phyloP scores from a whole-genome alignment of 2,329 filamentous ascomycete species.

The Calonectria pseudoreteaudii region DNA sequence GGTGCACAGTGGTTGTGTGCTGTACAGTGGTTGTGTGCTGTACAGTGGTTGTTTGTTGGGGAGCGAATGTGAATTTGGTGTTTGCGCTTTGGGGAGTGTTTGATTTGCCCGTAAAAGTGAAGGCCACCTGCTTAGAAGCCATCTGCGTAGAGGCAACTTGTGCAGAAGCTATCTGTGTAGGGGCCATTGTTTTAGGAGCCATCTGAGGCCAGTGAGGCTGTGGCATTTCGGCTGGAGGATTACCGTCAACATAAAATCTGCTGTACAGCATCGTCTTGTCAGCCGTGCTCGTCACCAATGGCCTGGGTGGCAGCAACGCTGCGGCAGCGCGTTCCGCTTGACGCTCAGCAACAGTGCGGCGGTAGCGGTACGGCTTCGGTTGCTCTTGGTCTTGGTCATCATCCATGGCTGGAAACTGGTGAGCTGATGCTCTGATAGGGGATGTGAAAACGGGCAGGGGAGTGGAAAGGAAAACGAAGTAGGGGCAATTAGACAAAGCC shows the following conservation, averaged over 20 bases:
- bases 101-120: background rate
- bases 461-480: background rate
- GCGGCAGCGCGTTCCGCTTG: background rate
- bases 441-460: background rate
- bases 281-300: background rate
- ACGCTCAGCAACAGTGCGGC: background rate
- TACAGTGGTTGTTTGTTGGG: background rate
- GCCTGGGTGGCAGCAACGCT: background rate
- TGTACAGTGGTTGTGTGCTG: background rate
- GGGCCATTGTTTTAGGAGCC: background rate
- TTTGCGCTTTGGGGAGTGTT: background rate
- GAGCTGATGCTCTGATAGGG: background rate
- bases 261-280: background rate
- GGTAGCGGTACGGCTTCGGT: background rate
- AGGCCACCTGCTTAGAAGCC: background rate
- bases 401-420: background rate
- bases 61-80: background rate
- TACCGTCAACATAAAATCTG: background rate
- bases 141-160: background rate
- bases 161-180: background rate
- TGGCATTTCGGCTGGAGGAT: background rate
- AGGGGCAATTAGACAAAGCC: background rate
- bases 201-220: background rate
- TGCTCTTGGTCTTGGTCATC: background rate
- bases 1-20: background rate